Conservation (phyloP, 352 stramenopile genomes). For the Phytophthora hybrid region DNA sequence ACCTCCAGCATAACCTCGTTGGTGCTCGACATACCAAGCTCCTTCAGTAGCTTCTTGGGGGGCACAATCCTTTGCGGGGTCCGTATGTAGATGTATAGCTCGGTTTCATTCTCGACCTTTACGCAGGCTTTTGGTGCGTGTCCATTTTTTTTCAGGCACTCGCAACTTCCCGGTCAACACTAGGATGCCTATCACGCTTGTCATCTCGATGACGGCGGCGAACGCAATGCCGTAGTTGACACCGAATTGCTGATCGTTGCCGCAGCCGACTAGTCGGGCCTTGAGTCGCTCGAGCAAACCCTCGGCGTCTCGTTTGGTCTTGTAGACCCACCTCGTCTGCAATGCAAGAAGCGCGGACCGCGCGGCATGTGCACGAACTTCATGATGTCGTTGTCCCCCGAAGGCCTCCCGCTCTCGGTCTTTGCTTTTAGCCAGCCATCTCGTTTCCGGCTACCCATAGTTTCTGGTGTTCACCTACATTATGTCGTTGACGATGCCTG, state of each 20-base stretch:
- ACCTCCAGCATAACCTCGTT: conserved; percentile 21
- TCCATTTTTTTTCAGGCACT: conserved; percentile 24
- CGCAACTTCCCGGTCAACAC: conserved; percentile 13
- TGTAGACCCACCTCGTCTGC: conserved; percentile 36
- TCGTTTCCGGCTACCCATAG: conserved; percentile 3
- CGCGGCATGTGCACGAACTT: neutral
- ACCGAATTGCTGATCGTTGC: conserved; percentile 29
- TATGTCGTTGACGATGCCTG: neutral
- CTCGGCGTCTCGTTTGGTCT: conserved; percentile 24
- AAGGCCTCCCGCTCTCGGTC: conserved; percentile 5
- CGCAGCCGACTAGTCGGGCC: conserved; percentile 23
- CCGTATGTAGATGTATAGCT: conserved; percentile 29
- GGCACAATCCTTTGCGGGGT: conserved; percentile 32
- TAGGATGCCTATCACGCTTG: conserved; percentile 26
- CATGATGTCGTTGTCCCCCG: conserved; percentile 10
- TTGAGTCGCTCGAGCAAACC: conserved; percentile 12
- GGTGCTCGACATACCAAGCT: conserved; percentile 9
- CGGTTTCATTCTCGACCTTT: conserved; percentile 24
- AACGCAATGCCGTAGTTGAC: conserved; percentile 32
- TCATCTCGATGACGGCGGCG: conserved; percentile 35
- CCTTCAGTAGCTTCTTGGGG: conserved; percentile 2
- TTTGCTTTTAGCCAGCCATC: conserved; percentile 2
- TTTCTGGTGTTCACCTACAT: conserved; percentile 10
- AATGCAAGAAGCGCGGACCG: neutral
- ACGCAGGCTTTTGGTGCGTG: conserved; percentile 43